Conservation (phyloP, 164 flowering plant genomes). For the Malania oleifera region DNA sequence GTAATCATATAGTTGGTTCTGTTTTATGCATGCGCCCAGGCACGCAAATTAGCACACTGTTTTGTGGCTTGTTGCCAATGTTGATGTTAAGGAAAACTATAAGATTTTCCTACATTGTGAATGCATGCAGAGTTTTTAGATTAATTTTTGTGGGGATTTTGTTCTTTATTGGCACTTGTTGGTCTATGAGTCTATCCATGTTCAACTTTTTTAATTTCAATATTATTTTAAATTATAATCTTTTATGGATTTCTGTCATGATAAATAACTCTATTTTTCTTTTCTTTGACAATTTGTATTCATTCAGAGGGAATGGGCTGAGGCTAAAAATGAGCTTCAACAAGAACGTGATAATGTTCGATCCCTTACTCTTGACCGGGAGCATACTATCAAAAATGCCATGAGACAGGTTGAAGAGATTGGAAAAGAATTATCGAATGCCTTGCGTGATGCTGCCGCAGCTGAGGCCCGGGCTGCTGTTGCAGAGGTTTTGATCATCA, state of each 20-base stretch:
- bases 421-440: slow-evolving; percentile 59
- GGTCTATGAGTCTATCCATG: neutral
- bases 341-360: slow-evolving; percentile 70
- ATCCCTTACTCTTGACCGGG: slow-evolving; percentile 53
- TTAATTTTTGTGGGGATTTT: too few species aligned
- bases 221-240: neutral
- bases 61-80: too few species aligned
- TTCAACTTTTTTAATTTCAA: neutral
- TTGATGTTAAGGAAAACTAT: too few species aligned
- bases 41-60: too few species aligned
- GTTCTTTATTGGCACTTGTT: too few species aligned
- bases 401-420: slow-evolving; percentile 68
- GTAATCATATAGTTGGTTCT: too few species aligned
- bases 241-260: neutral
- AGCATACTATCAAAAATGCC: slow-evolving; percentile 54
- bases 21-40: too few species aligned
- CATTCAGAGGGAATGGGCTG: slow-evolving; percentile 89
- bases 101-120: too few species aligned
- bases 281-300: neutral
- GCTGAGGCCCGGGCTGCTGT: slow-evolving; percentile 78
- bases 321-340: slow-evolving; percentile 82
- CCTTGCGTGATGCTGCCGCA: slow-evolving; percentile 48
- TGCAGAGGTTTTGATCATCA: slow-evolving; percentile 54
- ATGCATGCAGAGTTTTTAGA: too few species aligned
- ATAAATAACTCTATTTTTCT: neutral